phyloP scores from a whole-genome alignment of 106 monocot species.

The Dendrobium huoshanense region DNA sequence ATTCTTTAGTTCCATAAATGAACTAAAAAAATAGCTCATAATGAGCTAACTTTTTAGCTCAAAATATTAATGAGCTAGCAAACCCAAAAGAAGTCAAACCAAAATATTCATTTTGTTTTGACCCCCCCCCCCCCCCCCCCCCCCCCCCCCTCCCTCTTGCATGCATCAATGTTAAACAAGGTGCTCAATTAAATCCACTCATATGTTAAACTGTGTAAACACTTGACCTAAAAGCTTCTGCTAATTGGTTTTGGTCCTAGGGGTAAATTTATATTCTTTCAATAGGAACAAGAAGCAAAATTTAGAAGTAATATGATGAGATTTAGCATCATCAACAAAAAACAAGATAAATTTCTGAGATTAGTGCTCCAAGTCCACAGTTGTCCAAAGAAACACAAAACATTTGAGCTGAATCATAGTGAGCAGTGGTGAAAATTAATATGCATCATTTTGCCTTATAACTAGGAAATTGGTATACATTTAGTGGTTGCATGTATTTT shows the following conservation, averaged over 20 bases:
- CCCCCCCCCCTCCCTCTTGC: too few relatives aligned
- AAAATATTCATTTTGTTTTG: too few relatives aligned
- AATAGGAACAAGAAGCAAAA: neutral
- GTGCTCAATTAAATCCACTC: neutral
- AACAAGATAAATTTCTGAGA: neutral
- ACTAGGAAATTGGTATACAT: neutral
- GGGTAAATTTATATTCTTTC: neutral
- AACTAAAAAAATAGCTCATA: too few relatives aligned
- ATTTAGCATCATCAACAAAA: neutral
- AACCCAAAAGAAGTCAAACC: too few relatives aligned
- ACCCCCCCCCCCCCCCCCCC: too few relatives aligned
- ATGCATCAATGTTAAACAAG: neutral
- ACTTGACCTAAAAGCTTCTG: neutral
- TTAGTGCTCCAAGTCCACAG: neutral
- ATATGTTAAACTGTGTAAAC: neutral
- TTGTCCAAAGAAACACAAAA: neutral
- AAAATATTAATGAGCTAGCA: too few relatives aligned
- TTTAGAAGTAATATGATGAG: neutral
- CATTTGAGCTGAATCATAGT: neutral
- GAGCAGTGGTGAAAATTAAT: neutral
- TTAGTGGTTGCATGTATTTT: neutral
- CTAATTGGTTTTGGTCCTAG: neutral
- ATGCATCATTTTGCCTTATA: neutral
- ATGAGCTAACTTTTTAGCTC: too few relatives aligned
- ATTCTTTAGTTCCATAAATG: too few relatives aligned